Base-by-base conservation (phyloP, 1,139 yeast genomes). In the Candida smagusa region DNA sequence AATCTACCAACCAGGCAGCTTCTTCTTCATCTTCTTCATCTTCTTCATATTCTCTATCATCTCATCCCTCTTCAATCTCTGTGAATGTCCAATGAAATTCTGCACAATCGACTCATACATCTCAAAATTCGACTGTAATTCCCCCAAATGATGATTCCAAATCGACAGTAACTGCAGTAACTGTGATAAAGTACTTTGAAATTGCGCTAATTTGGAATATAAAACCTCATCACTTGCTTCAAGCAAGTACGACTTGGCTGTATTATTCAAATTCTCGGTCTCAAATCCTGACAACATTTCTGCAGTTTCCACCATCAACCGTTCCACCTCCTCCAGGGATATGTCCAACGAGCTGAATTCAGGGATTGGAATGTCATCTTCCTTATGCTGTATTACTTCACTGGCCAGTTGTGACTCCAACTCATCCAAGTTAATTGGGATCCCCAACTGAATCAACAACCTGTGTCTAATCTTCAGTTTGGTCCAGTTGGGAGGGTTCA, bases 91-190 rank as follows among this genome's bases (percentile, higher is more conserved):
- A 27, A 82, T 81, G 45, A 81, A 63, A 46, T 79, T 80, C 54
- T 82, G 88, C 27, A 83, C 84, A 45, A 83, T 87, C 4, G 79
- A 68, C 51, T 83, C 89, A 51, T 79, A 81, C 9, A 83, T 77
- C 37, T 76, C 78, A 47, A 79, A 77, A 50, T 81, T 83, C 37
- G 68, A 69, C 41, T 64, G 63, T 9, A 72, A 64, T 24, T 63
- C 72, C 34, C 56, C 52, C 38, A 64, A 58, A 48, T 71, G 68
- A 40, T 68, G 57, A 28, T 63, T 67, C 84, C 84, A 81, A 23
- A 70, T 60, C 31, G 75, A 67, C 31, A 74, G 58, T 29, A 77
- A 52, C 33, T 48, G 53, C 8, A 70, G 52, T 12, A 74, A 56
- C 34, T 52, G 50, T 1, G 52, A 39, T 40, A 63, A 61, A 41